Conservation (phyloP, 345 rosid genomes). For the Eucalyptus rudis region DNA sequence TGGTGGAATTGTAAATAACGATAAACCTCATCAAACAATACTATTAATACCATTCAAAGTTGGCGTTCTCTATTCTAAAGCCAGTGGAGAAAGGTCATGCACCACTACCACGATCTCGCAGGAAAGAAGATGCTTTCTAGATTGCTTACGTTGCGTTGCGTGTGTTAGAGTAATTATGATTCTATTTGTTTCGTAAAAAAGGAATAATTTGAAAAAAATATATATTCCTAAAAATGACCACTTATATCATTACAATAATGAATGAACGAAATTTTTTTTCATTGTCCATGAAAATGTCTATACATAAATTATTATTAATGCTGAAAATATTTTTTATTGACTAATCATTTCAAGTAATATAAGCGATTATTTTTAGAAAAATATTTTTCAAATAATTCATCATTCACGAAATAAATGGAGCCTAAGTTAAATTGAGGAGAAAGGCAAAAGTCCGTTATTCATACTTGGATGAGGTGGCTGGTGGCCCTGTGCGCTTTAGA, state of each 20-base stretch:
- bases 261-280: no score
- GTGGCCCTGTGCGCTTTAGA: not conserved
- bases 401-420: not conserved
- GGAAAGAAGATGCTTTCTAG: not conserved
- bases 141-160: not conserved
- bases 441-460: not conserved
- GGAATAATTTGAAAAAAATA: not conserved
- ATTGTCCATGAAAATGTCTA: not conserved
- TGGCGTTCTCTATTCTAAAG: not conserved
- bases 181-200: not conserved
- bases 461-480: not conserved
- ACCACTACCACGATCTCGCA: not conserved
- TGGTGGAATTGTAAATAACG: not conserved
- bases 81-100: not conserved
- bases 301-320: not conserved
- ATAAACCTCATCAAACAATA: not conserved
- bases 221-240: not conserved
- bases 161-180: not conserved
- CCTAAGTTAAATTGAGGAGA: not conserved
- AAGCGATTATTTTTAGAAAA: accelerated
- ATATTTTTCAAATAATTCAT: not conserved
- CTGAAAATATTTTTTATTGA: not conserved
- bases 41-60: not conserved
- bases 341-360: not conserved
- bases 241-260: not conserved